These are phyloP conservation scores for Cercospora canescens DNA, from an alignment of 2,329 filamentous ascomycete genomes.

Conservation along the genomic window DNA sequence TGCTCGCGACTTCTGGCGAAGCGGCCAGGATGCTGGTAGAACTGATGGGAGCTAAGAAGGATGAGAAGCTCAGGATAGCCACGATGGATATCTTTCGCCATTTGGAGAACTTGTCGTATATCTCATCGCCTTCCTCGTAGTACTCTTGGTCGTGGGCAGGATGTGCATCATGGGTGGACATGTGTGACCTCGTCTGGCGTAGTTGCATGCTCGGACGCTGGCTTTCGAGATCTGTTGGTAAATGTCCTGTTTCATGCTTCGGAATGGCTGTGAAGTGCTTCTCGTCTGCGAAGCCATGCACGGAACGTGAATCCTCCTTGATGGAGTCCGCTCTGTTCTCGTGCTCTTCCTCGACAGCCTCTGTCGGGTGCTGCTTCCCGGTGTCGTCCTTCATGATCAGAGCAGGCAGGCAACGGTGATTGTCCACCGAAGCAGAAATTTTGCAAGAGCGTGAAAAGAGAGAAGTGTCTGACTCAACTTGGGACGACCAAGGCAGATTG, in stretches of 20 bases:
- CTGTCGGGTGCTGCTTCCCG: conserved; percentile 18
- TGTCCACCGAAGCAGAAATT: background rate
- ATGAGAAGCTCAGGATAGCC: conserved; percentile 68
- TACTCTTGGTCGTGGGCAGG: conserved; percentile 28
- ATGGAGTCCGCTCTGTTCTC: conserved; percentile 13
- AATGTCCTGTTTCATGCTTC: conserved; percentile 10
- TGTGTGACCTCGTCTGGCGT: conserved; percentile 29
- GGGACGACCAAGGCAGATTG: background rate
- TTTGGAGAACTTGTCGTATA: conserved; percentile 65
- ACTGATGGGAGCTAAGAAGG: conserved; percentile 73
- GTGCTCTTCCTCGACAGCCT: conserved; percentile 20
- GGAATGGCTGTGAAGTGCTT: background rate
- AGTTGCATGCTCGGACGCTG: conserved; percentile 29
- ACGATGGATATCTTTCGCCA: conserved; percentile 68
- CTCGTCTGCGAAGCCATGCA: background rate
- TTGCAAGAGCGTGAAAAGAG: background rate
- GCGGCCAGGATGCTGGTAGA: conserved; percentile 73
- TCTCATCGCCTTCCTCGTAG: conserved; percentile 50
- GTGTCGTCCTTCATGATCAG: background rate
- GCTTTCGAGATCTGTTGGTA: conserved; percentile 17
- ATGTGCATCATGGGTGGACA: conserved; percentile 35
- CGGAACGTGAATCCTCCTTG: conserved; percentile 13
- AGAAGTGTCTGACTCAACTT: conserved; percentile 4
- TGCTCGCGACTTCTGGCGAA: conserved; percentile 67
- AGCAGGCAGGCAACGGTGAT: background rate